These are phyloP conservation scores for Oenanthe javanica DNA, from an alignment of 140 eudicot genomes.

Conservation along the genomic window DNA sequence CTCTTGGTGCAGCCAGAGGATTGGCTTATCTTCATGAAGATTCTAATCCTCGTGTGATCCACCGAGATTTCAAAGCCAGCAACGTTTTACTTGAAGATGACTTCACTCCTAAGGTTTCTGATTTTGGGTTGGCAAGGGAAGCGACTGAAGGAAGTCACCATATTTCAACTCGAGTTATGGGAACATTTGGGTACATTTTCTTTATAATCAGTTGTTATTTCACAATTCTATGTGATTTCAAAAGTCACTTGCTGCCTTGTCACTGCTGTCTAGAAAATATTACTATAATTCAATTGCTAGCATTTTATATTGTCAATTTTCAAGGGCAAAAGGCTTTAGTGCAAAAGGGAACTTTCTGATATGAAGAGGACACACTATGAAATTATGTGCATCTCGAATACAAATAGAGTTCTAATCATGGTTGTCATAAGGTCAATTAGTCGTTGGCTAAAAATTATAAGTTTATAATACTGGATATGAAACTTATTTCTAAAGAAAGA, in stretches of 20 bases:
- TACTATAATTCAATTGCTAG: background rate
- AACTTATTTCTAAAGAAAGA: background rate
- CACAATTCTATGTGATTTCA: background rate
- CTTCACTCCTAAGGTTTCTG: slow-evolving; percentile 91
- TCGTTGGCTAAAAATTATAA: background rate
- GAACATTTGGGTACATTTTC: slow-evolving; percentile 85
- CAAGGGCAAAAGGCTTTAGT: background rate
- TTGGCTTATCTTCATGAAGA: slow-evolving; percentile 96
- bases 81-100: slow-evolving; percentile 87
- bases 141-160: slow-evolving; percentile 95
- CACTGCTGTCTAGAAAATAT: background rate
- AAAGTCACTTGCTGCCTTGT: background rate
- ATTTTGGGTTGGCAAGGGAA: slow-evolving; percentile 94
- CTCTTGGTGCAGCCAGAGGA: slow-evolving; percentile 96
- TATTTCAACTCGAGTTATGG: slow-evolving; percentile 95
- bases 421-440: background rate
- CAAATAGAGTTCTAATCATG: background rate
- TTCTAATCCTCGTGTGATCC: slow-evolving; percentile 95
- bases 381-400: background rate
- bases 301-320: background rate
- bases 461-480: background rate
- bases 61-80: slow-evolving; percentile 89
- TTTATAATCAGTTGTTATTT: background rate
- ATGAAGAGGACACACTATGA: background rate
- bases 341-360: background rate